Percentiles rank a stretch among this genome's conserved stretches.
phyloP scores from a whole-genome alignment of 1,284 basidiomycete genomes.

The Cronartium quercuum region DNA sequence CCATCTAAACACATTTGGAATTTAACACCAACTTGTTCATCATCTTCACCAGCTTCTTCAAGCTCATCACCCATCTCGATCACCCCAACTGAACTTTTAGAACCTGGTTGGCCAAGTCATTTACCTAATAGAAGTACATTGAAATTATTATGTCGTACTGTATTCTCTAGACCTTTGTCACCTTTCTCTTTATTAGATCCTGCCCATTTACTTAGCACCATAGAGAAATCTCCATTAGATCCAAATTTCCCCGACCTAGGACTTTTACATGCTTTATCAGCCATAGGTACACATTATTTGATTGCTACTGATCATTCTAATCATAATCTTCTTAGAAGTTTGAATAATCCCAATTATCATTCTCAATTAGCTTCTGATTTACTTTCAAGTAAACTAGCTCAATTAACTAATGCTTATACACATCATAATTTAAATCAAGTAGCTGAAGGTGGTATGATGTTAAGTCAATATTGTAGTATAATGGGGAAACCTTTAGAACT shows the following conservation, averaged over 20 bases:
- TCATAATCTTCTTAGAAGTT: not conserved
- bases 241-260: constrained; percentile 19
- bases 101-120: constrained; percentile 19
- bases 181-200: constrained; percentile 31
- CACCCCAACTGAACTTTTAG: not conserved
- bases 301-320: not conserved
- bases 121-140: constrained; percentile 11
- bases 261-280: constrained; percentile 31
- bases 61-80: too few species aligned
- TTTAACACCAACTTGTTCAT: not conserved
- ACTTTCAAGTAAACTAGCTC: not conserved
- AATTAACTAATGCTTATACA: not conserved
- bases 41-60: constrained; percentile 4
- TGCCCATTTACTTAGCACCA: not conserved
- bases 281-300: constrained; percentile 27
- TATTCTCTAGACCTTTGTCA: constrained; percentile 24
- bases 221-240: constrained; percentile 3
- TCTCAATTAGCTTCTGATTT: constrained; percentile 17
- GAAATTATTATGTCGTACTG: constrained; percentile 11
- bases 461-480: constrained; percentile 20
- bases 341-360: constrained; percentile 5
- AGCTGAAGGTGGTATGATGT: constrained; percentile 11
- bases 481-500: constrained; percentile 28
- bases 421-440: constrained; percentile 17
- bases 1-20: too few species aligned